Conservation (phyloP, 805 yeast species). For the Candida sakaeoensis region DNA sequence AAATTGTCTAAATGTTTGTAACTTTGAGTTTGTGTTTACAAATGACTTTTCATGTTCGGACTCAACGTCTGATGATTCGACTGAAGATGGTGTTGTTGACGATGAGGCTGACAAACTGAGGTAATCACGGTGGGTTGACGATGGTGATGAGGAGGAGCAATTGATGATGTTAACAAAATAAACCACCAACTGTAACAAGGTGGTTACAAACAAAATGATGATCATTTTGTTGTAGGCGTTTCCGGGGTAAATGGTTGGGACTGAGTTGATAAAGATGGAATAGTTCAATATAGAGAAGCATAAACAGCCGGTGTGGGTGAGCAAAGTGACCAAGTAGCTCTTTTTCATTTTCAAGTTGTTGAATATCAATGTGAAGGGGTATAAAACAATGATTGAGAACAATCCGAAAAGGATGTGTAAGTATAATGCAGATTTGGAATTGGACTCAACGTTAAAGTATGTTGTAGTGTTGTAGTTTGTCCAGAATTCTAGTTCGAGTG, state of each 20-base stretch:
- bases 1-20: slow-evolving; percentile 4
- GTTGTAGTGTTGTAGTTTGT: slow-evolving; percentile 72
- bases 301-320: slow-evolving; percentile 45
- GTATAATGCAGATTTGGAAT: slow-evolving; percentile 49
- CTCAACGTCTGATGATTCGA: slow-evolving; percentile 1
- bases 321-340: slow-evolving; percentile 48
- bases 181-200: slow-evolving; percentile 50
- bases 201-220: slow-evolving; percentile 51
- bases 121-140: slow-evolving; percentile 12
- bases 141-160: background rate
- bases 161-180: slow-evolving; percentile 41
- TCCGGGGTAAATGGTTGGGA: slow-evolving; percentile 67
- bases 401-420: slow-evolving; percentile 49
- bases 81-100: slow-evolving; percentile 6
- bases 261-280: slow-evolving; percentile 54
- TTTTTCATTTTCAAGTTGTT: slow-evolving; percentile 56
- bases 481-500: slow-evolving; percentile 78
- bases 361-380: slow-evolving; percentile 67
- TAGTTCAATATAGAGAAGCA: slow-evolving; percentile 52
- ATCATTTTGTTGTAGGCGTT: slow-evolving; percentile 72
- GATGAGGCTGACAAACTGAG: slow-evolving; percentile 13
- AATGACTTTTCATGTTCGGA: slow-evolving; percentile 1
- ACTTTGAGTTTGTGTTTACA: background rate
- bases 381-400: slow-evolving; percentile 47
- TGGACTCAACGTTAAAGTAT: slow-evolving; percentile 53